Conservation (phyloP, 1,139 yeast species). For the Arxiozyma slooffiae region DNA sequence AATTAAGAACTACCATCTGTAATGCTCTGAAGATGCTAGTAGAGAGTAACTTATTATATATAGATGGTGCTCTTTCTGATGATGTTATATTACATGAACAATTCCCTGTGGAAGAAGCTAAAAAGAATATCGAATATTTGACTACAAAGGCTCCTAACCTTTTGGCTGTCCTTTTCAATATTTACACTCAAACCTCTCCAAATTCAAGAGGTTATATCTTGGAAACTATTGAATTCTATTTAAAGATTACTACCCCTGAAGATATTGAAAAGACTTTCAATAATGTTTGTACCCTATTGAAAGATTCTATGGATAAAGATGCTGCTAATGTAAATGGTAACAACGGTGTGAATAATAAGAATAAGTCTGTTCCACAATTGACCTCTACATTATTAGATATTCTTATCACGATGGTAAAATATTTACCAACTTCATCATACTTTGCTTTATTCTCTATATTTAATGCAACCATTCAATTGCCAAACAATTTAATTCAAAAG, state of each 20-base stretch:
- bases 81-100: slow-evolving; percentile 52
- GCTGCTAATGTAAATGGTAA: slow-evolving; percentile 17
- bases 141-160: slow-evolving; percentile 61
- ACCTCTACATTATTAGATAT: slow-evolving; percentile 86
- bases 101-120: slow-evolving; percentile 50
- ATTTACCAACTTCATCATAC: slow-evolving; percentile 62
- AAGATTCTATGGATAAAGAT: slow-evolving; percentile 65
- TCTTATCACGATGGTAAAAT: slow-evolving; percentile 75
- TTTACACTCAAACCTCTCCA: slow-evolving; percentile 76
- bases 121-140: slow-evolving; percentile 50
- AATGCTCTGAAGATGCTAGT: slow-evolving; percentile 70
- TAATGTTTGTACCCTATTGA: slow-evolving; percentile 72
- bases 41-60: slow-evolving; percentile 60
- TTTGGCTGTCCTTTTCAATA: slow-evolving; percentile 80
- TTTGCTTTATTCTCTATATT: slow-evolving; percentile 71
- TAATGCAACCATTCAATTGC: slow-evolving; percentile 50
- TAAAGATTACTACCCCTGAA: slow-evolving; percentile 56
- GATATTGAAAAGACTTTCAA: slow-evolving; percentile 72
- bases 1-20: slow-evolving; percentile 68
- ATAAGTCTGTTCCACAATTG: slow-evolving; percentile 36
- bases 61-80: slow-evolving; percentile 47
- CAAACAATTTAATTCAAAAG: slow-evolving; percentile 70
- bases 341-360: slow-evolving; percentile 15
- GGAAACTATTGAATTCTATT: slow-evolving; percentile 74
- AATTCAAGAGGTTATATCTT: slow-evolving; percentile 76